Evolutionary conservation across 2,329 filamentous ascomycete species (phyloP).

Genomic region (Elsinoe batatas): DNA sequence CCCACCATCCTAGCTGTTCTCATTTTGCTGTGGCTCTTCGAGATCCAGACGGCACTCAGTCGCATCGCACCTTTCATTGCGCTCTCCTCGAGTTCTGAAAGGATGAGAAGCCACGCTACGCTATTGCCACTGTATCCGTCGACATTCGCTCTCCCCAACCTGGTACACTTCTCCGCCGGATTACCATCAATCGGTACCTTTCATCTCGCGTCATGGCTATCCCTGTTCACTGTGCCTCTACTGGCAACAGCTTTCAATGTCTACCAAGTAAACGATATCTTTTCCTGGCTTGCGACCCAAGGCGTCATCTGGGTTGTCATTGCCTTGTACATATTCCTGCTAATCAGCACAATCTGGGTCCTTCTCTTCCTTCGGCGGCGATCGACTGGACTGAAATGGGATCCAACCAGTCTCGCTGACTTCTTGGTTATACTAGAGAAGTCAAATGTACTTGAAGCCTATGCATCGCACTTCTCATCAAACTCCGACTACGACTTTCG

Average conservation of each 20-base stretch:
- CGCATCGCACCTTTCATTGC: slow-evolving; percentile 67
- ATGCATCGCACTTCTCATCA: slow-evolving; percentile 57
- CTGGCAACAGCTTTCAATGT: slow-evolving; percentile 67
- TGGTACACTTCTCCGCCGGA: slow-evolving; percentile 58
- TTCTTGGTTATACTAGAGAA: slow-evolving; percentile 66
- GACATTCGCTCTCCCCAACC: slow-evolving; percentile 58
- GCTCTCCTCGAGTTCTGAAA: slow-evolving; percentile 57
- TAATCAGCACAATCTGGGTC: slow-evolving; percentile 48
- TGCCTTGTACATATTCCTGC: slow-evolving; percentile 59
- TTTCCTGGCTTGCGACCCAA: slow-evolving; percentile 73
- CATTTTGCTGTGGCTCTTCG: slow-evolving; percentile 67
- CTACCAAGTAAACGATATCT: slow-evolving; percentile 52
- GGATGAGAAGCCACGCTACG: slow-evolving; percentile 53
- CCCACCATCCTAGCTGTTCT: slow-evolving; percentile 66
- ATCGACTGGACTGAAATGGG: slow-evolving; percentile 74
- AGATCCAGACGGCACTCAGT: slow-evolving; percentile 62
- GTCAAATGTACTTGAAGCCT: slow-evolving; percentile 68
- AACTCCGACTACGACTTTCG: slow-evolving; percentile 44
- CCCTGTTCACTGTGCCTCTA: slow-evolving; percentile 70
- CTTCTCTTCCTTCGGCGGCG: slow-evolving; percentile 55
- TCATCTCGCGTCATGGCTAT: slow-evolving; percentile 62
- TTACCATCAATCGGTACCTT: slow-evolving; percentile 59
- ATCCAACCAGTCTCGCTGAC: slow-evolving; percentile 72
- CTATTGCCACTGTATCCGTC: slow-evolving; percentile 52
- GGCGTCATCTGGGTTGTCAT: slow-evolving; percentile 70